Evolutionary conservation across 2,329 filamentous ascomycete genomes (phyloP).

Genomic region (Pseudopyricularia cyperi): DNA sequence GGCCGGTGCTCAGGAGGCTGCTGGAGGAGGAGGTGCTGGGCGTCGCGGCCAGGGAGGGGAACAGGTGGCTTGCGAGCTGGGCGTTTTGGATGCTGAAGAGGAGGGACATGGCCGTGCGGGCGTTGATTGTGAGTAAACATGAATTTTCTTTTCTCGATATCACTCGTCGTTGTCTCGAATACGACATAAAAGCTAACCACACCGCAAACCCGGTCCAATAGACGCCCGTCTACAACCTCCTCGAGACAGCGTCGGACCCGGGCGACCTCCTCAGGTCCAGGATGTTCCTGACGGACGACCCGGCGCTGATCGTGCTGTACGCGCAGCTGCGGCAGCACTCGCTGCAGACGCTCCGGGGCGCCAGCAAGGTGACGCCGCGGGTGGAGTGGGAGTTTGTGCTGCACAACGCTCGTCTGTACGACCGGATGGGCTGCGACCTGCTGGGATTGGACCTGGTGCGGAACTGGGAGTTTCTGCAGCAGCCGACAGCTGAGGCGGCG

Average conservation of each 20-base stretch:
- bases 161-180: not conserved
- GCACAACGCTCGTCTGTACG: constrained; percentile 72
- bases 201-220: constrained; percentile 17
- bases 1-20: constrained; percentile 58
- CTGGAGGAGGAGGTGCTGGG: constrained; percentile 70
- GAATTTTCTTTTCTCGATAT: not conserved
- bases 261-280: constrained; percentile 52
- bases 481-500: not conserved
- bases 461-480: constrained; percentile 63
- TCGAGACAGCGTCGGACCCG: constrained; percentile 55
- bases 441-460: constrained; percentile 74
- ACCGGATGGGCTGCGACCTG: constrained; percentile 86
- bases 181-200: not conserved
- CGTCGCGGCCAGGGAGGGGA: constrained; percentile 65
- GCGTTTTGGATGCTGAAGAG: constrained; percentile 83
- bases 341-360: constrained; percentile 73
- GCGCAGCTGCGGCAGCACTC: constrained; percentile 71
- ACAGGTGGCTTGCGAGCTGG: constrained; percentile 92
- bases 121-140: constrained; percentile 55
- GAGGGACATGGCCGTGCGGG: constrained; percentile 71
- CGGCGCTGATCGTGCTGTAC: constrained; percentile 77
- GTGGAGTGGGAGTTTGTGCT: constrained; percentile 84
- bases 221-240: constrained; percentile 65
- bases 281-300: constrained; percentile 80
- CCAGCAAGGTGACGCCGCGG: constrained; percentile 62